Evolutionary conservation across 345 rosid species (phyloP).

Genomic region (Linum tenue): DNA sequence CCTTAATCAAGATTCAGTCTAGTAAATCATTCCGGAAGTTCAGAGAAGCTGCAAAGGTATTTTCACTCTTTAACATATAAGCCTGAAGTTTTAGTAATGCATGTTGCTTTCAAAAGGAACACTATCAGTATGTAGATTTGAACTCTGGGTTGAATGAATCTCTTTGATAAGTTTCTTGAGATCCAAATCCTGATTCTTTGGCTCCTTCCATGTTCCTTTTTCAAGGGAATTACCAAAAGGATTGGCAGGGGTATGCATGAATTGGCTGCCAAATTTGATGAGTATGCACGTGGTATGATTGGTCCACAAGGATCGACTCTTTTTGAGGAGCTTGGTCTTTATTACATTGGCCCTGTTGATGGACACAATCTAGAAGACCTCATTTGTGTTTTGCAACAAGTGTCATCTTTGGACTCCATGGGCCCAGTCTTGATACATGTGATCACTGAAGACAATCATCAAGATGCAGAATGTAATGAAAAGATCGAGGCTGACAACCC

Average conservation of each 20-base stretch:
- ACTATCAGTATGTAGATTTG: no score
- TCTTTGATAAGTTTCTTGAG: no score
- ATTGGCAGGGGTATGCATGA: conserved; percentile 82
- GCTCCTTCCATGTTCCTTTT: background rate
- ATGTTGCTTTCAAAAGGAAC: no score
- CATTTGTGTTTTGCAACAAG: conserved; percentile 68
- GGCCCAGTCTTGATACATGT: conserved; percentile 95
- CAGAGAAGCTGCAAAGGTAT: conserved; percentile 87
- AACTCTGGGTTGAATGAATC: no score
- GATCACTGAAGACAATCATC: conserved; percentile 60
- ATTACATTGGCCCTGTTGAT: conserved; percentile 90
- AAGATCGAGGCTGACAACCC: conserved; percentile 23
- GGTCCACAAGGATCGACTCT: conserved; percentile 90
- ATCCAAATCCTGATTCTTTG: no score
- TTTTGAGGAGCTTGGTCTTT: conserved; percentile 87
- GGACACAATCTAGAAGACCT: conserved; percentile 86
- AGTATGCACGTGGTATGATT: conserved; percentile 93
- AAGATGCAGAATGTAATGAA: conserved; percentile 16
- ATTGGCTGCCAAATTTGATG: conserved; percentile 92
- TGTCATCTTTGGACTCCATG: conserved; percentile 67
- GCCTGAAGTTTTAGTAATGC: background rate
- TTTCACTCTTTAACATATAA: background rate
- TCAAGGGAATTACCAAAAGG: conserved; percentile 71
- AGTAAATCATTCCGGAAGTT: conserved; percentile 72
- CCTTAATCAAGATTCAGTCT: conserved; percentile 81